phyloP scores from a whole-genome alignment of 2,329 filamentous ascomycete species.

The Periconia digitata region DNA sequence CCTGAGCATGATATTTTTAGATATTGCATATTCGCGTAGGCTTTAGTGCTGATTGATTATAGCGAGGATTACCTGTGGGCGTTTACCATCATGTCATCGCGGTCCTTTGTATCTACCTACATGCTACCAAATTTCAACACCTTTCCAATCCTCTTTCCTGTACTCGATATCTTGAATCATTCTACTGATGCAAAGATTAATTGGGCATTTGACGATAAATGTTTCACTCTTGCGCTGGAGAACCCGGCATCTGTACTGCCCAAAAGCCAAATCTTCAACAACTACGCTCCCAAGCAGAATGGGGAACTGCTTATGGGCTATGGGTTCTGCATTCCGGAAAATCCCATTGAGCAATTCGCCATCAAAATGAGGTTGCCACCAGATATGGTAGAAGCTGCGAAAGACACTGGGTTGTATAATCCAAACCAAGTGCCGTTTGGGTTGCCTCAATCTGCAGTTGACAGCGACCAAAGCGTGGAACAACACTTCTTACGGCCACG shows the following conservation, averaged over 20 bases:
- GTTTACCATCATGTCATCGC: conserved; percentile 55
- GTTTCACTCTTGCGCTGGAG: conserved; percentile 45
- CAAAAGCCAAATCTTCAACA: conserved; percentile 54
- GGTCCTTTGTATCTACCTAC: conserved; percentile 51
- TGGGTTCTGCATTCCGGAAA: conserved; percentile 52
- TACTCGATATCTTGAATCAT: conserved; percentile 55
- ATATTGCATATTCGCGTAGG: background rate
- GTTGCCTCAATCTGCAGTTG: conserved; percentile 25
- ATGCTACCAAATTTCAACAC: conserved; percentile 31
- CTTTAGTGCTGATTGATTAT: background rate
- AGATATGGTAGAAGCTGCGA: conserved; percentile 28
- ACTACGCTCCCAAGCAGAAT: conserved; percentile 57
- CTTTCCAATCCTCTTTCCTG: conserved; percentile 50
- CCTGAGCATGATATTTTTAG: too few species aligned
- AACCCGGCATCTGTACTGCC: conserved; percentile 35
- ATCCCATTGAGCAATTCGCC: conserved; percentile 51
- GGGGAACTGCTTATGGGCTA: conserved; percentile 57
- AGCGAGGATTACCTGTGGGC: conserved; percentile 41
- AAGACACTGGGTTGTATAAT: conserved; percentile 16
- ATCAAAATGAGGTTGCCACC: conserved; percentile 45
- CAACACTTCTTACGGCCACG: conserved; percentile 36
- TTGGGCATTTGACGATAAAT: conserved; percentile 42
- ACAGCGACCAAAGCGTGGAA: conserved; percentile 27
- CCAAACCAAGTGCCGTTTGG: conserved; percentile 26
- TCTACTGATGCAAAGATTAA: conserved; percentile 49